Conservation (phyloP, 768 basidiomycete species). For the Tulasnella sp. region DNA sequence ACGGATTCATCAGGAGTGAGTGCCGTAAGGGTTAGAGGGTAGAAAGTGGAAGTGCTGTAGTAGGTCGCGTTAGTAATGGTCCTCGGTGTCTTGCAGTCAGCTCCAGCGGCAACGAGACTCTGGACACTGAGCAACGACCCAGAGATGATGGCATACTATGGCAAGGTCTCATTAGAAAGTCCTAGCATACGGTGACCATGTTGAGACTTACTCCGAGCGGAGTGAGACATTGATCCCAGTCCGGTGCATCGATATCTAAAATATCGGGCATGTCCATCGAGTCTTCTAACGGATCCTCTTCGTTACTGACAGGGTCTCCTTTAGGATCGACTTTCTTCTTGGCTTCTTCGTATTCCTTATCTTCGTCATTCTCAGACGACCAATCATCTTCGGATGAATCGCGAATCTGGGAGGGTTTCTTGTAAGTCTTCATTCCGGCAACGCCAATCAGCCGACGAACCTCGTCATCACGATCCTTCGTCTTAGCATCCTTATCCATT, state of each 20-base stretch:
- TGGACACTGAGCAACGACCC: conserved; percentile 47
- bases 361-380: conserved; percentile 21
- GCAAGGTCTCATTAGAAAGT: not conserved
- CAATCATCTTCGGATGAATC: conserved; percentile 24
- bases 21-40: conserved; percentile 36
- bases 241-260: conserved; percentile 49
- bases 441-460: not conserved
- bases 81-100: conserved; percentile 42
- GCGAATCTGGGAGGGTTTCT: conserved; percentile 27
- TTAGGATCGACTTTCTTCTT: conserved; percentile 31
- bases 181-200: not conserved
- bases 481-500: not conserved
- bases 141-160: conserved; percentile 35
- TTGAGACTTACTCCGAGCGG: conserved; percentile 50
- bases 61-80: conserved; percentile 34
- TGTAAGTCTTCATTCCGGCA: not conserved
- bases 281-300: conserved; percentile 44
- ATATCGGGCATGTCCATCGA: conserved; percentile 50
- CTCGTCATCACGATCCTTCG: conserved; percentile 33
- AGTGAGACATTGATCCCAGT: conserved; percentile 58
- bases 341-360: conserved; percentile 41
- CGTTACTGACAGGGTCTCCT: conserved; percentile 15
- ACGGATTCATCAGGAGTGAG: conserved; percentile 31
- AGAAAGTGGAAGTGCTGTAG: conserved; percentile 25
- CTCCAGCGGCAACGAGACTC: conserved; percentile 46